A percentile compares a stretch with the other conserved stretches of the same genome.
These are phyloP conservation scores for Trichosporon sp. DNA, from an alignment of 1,284 basidiomycete species.

Conservation along the genomic window DNA sequence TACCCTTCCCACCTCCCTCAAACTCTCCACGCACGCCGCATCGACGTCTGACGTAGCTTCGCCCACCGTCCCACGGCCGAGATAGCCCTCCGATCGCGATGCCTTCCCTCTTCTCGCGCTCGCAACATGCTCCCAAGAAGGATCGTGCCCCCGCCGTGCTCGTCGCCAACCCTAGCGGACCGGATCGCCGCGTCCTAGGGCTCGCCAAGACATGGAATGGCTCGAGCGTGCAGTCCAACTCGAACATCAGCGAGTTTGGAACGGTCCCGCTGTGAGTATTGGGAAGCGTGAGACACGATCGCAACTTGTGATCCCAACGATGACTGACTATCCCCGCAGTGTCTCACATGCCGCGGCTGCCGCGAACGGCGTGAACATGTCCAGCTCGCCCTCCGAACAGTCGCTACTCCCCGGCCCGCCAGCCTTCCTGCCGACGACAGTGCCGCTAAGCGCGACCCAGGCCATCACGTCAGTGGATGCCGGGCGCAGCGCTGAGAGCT, in stretches of 20 bases:
- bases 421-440: slow-evolving; percentile 41
- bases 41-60: neutral
- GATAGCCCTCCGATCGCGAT: slow-evolving; percentile 21
- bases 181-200: slow-evolving; percentile 28
- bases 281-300: neutral
- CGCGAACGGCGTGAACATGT: neutral
- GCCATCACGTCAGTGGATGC: slow-evolving; percentile 42
- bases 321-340: neutral
- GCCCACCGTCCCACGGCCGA: neutral
- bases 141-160: slow-evolving; percentile 31
- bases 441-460: slow-evolving; percentile 37
- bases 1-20: slow-evolving; percentile 7
- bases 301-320: neutral
- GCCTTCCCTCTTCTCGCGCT: slow-evolving; percentile 37
- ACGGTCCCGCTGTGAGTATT: slow-evolving; percentile 27
- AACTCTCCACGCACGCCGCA: neutral
- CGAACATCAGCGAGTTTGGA: slow-evolving; percentile 32
- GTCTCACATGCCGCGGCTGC: neutral
- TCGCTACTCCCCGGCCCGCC: slow-evolving; percentile 42
- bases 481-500: slow-evolving; percentile 37
- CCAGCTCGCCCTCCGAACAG: slow-evolving; percentile 16
- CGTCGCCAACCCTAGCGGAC: slow-evolving; percentile 22
- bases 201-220: slow-evolving; percentile 35
- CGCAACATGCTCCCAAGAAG: slow-evolving; percentile 32
- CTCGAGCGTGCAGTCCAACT: slow-evolving; percentile 21